Base-by-base conservation (phyloP, 1,284 basidiomycete genomes). In the Austroboletus niveus region DNA sequence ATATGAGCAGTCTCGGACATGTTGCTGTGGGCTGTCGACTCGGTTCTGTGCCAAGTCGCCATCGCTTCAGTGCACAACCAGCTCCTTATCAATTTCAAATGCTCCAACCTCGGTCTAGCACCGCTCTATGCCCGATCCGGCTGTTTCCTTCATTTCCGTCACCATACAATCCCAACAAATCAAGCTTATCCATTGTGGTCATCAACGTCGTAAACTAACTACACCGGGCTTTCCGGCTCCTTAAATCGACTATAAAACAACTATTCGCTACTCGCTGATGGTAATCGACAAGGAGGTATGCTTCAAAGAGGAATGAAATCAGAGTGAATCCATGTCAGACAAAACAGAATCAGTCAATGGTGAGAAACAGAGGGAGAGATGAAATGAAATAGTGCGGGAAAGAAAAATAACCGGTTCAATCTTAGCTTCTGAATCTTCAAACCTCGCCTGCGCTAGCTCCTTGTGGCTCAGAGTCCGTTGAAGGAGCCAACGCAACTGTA, bases 61-160 rank as follows among this genome's bases (percentile, higher is more conserved):
- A 51, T 48, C 50, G 49, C 38, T 42, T 36, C 52, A 51, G 47
- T 42, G 24, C 29, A 27, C 20, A 8, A 20, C 20, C 32, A 20
- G 34, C 31, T 31, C 34, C 55, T 49, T 64, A 66, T 66, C 62
- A 60, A 62, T 62, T 62, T 66, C 62, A 62, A 62, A 62, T 64
- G 2, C 17, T 39, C 20, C 12, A 57, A 49, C 44, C 34, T 49
- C 41, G 47, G 43, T 20, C 30, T 29, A 39, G 27, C 29, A 42
- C 42, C 45, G 39, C 42, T 31, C 11, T n/a, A 43, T 42, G 15
- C 58, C 48, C 14, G 14, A 41, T 63, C 43, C 34, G 45, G 55
- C 27, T 41, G 6, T 11, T 8, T 42, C 22, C 40, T 41, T 63
- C 47, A 63, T 57, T 40, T 59, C 51, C 59, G 51, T 51, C 35